phyloP scores from a whole-genome alignment of 306 rosid genomes.

The Quillaja saponaria region DNA sequence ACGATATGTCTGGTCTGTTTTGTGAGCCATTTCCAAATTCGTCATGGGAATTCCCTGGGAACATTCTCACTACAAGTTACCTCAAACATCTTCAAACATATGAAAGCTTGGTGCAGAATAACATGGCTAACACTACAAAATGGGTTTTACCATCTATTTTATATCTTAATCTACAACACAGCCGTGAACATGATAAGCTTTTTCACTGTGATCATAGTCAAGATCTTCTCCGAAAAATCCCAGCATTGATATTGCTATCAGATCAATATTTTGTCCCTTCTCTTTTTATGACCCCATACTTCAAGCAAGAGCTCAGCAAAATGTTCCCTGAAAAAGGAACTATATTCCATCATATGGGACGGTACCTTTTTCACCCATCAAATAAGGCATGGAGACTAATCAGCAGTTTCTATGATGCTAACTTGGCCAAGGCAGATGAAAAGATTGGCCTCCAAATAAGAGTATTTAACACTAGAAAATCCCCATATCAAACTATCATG shows the following conservation, averaged over 20 bases:
- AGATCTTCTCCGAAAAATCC: constrained; percentile 23
- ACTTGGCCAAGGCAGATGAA: constrained; percentile 46
- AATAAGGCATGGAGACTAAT: constrained; percentile 45
- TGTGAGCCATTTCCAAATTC: constrained; percentile 48
- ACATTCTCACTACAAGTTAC: constrained; percentile 31
- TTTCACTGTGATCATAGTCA: constrained; percentile 50
- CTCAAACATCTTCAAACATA: constrained; percentile 35
- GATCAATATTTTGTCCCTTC: constrained; percentile 49
- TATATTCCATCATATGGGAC: constrained; percentile 44
- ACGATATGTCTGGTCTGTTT: constrained; percentile 45
- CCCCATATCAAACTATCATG: constrained; percentile 41
- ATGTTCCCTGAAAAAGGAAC: constrained; percentile 47
- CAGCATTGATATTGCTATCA: constrained; percentile 42
- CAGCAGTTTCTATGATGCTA: constrained; percentile 40
- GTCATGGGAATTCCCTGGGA: constrained; percentile 44
- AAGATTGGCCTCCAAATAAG: constrained; percentile 46
- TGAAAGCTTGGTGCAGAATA: constrained; percentile 39
- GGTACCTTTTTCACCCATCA: constrained; percentile 47
- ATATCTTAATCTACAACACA: constrained; percentile 45
- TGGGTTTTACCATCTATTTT: constrained; percentile 26
- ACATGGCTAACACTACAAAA: constrained; percentile 34
- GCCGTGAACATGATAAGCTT: constrained; percentile 43
- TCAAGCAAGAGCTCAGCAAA: constrained; percentile 39
- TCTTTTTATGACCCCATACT: constrained; percentile 46
- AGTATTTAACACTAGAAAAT: constrained; percentile 37